Evolutionary conservation across 192 early-diverging fungal species (phyloP), one percentile per base, ranked within the genome.

Genomic region (Linnemannia zychae): DNA sequence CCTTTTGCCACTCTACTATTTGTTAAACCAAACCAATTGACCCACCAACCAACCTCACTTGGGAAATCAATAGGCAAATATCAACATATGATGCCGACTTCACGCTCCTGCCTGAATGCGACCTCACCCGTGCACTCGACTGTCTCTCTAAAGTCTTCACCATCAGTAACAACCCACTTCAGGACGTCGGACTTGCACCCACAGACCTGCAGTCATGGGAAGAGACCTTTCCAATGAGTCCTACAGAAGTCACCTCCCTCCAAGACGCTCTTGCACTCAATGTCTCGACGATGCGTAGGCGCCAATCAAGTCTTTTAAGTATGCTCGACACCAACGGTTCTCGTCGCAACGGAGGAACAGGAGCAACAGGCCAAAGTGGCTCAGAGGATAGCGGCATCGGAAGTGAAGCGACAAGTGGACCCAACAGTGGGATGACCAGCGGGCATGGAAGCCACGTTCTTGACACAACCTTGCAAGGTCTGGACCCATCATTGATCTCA

Each of bases 81-180:
- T 84, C 82, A 20, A 85, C 83, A 6, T 85, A 85, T 68, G 83
- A 85, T 50, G 83, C 77, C 0, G 83, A 85, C 57, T 85, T 85
- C 76, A 85, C 83, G n/a, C 69, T 85, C 18, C 24, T 85, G 70
- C 83, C 83, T 34, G 83, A 85, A 75, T 85, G 77, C 44, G 83
- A 85, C 15, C 83, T 85, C 34, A 75, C 48, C 17, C 77, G 83
- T 18, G 77, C 83, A 13, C 77, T 85, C 31, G 83, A 85, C 18
- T 79, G 77, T 47, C 69, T 85, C 16, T 60, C 77, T 12, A 72
- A 79, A 22, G 75, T 40, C 20, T 79, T 85, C 70, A 31, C 4
- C 12, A 76, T 85, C 57, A 73, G 74, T 63, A 85, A 85, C 53
- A 75, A 79, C 47, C 83, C 83, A 7, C 70, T 85, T 1, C 68